A percentile compares a stretch with the other conserved stretches of the same genome.
phyloP scores from a whole-genome alignment of 2,329 filamentous ascomycete species.

The Chaetomiaceae sp. region DNA sequence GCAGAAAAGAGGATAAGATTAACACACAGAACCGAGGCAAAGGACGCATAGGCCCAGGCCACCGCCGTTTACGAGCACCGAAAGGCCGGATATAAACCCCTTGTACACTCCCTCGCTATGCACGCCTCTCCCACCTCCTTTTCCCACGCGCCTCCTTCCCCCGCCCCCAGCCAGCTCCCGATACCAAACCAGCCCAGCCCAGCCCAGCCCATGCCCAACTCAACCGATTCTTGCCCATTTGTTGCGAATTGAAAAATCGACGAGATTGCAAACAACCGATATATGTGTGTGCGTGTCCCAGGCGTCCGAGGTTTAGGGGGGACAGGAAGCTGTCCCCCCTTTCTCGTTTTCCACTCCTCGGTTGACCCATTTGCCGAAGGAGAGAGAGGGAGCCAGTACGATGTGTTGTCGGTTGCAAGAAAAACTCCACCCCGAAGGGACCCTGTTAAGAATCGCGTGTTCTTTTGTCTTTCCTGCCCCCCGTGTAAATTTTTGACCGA shows the following conservation, averaged over 20 bases:
- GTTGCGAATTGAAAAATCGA: slow-evolving; percentile 15
- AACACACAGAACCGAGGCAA: slow-evolving; percentile 29
- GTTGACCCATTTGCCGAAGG: slow-evolving; percentile 10
- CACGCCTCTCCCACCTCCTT: slow-evolving; percentile 19
- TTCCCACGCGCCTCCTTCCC: slow-evolving; percentile 16
- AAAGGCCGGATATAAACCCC: slow-evolving; percentile 21
- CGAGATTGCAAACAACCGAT: slow-evolving; percentile 17
- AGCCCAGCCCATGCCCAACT: slow-evolving; percentile 12
- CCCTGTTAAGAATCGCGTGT: slow-evolving; percentile 29
- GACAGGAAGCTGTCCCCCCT: not conserved
- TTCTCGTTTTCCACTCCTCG: slow-evolving; percentile 9
- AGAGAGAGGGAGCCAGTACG: slow-evolving; percentile 14
- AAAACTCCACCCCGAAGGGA: slow-evolving; percentile 29
- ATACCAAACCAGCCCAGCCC: slow-evolving; percentile 11
- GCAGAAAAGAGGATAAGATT: slow-evolving; percentile 19
- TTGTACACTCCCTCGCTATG: slow-evolving; percentile 26
- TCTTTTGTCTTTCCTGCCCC: slow-evolving; percentile 38
- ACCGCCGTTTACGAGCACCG: slow-evolving; percentile 24
- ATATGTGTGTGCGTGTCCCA: slow-evolving; percentile 7
- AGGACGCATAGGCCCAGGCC: slow-evolving; percentile 27
- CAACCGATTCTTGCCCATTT: slow-evolving; percentile 13
- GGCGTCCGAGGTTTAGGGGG: slow-evolving; percentile 8
- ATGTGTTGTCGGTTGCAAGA: slow-evolving; percentile 25
- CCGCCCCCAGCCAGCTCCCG: too few species aligned
- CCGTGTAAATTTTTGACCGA: slow-evolving; percentile 35